Evolutionary conservation across 345 rosid genomes (phyloP).

Genomic region (Hibiscus syriacus): DNA sequence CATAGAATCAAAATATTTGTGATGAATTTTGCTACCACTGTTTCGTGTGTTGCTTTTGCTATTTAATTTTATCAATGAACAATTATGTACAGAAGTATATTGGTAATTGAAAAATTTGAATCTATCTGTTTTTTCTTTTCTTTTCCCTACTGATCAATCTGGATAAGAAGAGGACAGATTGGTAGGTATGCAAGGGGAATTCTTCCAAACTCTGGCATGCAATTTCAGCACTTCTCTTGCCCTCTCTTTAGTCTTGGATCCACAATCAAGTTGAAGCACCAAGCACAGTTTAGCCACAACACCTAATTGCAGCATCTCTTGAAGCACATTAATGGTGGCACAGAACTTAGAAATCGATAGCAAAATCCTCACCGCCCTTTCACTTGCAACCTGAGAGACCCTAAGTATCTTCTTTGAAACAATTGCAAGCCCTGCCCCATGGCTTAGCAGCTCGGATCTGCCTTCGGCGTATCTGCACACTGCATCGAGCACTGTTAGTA

Average conservation of each 20-base stretch:
- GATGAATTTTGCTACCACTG: not conserved
- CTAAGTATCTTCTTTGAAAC: constrained; percentile 76
- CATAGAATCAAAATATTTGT: not conserved
- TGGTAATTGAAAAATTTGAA: not conserved
- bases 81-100: not conserved
- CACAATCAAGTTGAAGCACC: constrained; percentile 49
- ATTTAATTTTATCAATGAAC: not conserved
- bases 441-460: constrained; percentile 56
- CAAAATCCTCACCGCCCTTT: constrained; percentile 60
- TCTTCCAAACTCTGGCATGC: constrained; percentile 62
- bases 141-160: constrained; percentile 4
- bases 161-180: constrained; percentile 36
- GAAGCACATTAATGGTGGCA: constrained; percentile 33
- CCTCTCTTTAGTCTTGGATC: constrained; percentile 42
- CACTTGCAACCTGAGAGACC: constrained; percentile 54
- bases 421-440: constrained; percentile 61
- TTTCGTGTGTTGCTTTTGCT: not conserved
- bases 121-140: not conserved
- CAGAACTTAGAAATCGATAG: constrained; percentile 50
- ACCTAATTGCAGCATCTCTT: constrained; percentile 73
- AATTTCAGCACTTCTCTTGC: constrained; percentile 57
- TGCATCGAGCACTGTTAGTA: constrained; percentile 43
- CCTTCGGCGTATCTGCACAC: constrained; percentile 77
- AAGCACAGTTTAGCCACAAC: constrained; percentile 60
- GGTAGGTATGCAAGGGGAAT: constrained; percentile 46